Conservation (phyloP, 129 eudicot species). For the Oenanthe sinensis region DNA sequence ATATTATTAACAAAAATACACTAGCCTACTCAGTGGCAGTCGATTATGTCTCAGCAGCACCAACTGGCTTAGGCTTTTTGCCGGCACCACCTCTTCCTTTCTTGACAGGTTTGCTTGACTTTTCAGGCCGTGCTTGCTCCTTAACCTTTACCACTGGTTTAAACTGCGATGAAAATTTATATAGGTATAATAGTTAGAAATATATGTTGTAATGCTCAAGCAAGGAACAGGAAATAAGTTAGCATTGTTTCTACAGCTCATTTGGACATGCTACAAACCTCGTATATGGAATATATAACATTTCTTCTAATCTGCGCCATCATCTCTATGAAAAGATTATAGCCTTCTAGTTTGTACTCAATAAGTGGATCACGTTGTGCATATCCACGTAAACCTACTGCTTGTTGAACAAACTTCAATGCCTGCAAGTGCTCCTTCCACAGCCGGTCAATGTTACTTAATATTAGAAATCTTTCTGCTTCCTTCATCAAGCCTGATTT, state of each 20-base stretch:
- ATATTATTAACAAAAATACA: constrained; percentile 15
- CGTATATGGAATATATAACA: constrained; percentile 88
- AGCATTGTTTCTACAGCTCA: neutral
- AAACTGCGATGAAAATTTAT: constrained; percentile 46
- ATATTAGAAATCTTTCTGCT: constrained; percentile 83
- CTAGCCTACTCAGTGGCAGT: constrained; percentile 41
- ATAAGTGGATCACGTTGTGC: constrained; percentile 99
- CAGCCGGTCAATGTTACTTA: constrained; percentile 92
- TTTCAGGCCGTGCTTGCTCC: constrained; percentile 30
- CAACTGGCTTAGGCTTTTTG: constrained; percentile 15
- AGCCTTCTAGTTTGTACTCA: constrained; percentile 98
- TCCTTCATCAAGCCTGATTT: constrained; percentile 95
- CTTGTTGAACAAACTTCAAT: constrained; percentile 95
- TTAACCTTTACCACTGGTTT: constrained; percentile 78
- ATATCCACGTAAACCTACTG: constrained; percentile 97
- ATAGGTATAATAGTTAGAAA: neutral
- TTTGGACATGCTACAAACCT: constrained; percentile 34
- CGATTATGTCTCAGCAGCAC: constrained; percentile 28
- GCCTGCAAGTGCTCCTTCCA: constrained; percentile 99
- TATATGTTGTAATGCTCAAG: neutral
- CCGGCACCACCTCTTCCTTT: constrained; percentile 37
- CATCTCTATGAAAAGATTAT: constrained; percentile 97
- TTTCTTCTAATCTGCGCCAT: constrained; percentile 98
- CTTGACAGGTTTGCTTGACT: constrained; percentile 34
- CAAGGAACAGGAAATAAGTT: neutral